Percentiles rank a stretch among this genome's conserved stretches.
phyloP scores from a whole-genome alignment of 371 early-diverging fungal species.

The Sporodiniella umbellata region DNA sequence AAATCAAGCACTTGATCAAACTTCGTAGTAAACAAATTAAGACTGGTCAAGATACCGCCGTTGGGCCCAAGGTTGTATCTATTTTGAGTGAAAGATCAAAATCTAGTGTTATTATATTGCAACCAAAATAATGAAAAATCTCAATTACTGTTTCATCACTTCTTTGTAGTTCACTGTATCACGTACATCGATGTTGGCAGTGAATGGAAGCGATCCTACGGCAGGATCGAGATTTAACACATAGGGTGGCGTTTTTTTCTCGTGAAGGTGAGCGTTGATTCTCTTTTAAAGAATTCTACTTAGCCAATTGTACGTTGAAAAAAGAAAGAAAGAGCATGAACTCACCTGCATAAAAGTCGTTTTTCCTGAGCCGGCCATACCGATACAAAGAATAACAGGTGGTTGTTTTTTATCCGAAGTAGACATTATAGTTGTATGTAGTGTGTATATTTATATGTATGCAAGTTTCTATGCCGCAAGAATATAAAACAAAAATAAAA shows the following conservation, averaged over 20 bases:
- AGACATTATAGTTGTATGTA: no score
- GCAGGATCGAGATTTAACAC: slow-evolving; percentile 99
- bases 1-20: slow-evolving; percentile 93
- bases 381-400: slow-evolving; percentile 84
- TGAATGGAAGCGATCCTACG: slow-evolving; percentile 87
- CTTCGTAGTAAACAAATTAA: slow-evolving; percentile 97
- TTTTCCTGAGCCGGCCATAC: slow-evolving; percentile 99
- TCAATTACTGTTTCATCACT: slow-evolving; percentile 98
- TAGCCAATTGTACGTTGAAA: no score
- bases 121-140: no score
- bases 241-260: slow-evolving; percentile 77
- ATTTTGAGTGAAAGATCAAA: no score
- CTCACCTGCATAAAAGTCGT: slow-evolving; percentile 95
- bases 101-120: no score
- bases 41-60: slow-evolving; percentile 96
- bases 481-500: no score
- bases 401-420: slow-evolving; percentile 50
- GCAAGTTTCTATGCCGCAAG: no score
- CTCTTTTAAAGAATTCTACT: no score
- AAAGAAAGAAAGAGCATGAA: no score
- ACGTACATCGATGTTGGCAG: slow-evolving; percentile 97
- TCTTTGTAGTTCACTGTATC: slow-evolving; percentile 99
- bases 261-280: slow-evolving; percentile 83
- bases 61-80: slow-evolving; percentile 98
- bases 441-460: no score